phyloP scores from a whole-genome alignment of 495 filamentous ascomycete genomes.

The Aspergillus ellipticus region DNA sequence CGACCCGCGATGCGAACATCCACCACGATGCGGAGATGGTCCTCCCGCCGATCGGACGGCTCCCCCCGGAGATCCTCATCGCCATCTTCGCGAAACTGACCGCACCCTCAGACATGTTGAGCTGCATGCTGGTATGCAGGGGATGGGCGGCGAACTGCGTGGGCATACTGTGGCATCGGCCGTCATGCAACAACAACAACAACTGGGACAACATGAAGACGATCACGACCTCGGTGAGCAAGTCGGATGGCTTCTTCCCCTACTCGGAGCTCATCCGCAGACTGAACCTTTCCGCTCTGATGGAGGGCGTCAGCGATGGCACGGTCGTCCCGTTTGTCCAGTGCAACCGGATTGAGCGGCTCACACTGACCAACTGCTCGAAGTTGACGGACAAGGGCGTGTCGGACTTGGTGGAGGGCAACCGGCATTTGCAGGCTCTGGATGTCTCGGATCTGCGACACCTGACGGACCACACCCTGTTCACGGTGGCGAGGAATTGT shows the following conservation, averaged over 20 bases:
- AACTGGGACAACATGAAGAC: constrained; percentile 73
- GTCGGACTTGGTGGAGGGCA: constrained; percentile 72
- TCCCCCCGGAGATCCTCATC: constrained; percentile 94
- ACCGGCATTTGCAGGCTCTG: constrained; percentile 77
- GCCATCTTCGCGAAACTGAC: constrained; percentile 82
- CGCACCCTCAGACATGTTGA: constrained; percentile 68
- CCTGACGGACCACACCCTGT: constrained; percentile 80
- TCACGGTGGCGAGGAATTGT: constrained; percentile 77
- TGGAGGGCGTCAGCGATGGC: constrained; percentile 77
- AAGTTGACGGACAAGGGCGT: constrained; percentile 81
- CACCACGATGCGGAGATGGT: constrained; percentile 54
- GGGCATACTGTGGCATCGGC: constrained; percentile 91
- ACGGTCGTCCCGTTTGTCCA: constrained; percentile 75
- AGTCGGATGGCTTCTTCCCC: constrained; percentile 67
- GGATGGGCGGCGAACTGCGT: constrained; percentile 91
- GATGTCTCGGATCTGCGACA: constrained; percentile 79
- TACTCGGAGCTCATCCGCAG: constrained; percentile 87
- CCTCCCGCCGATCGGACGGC: constrained; percentile 69
- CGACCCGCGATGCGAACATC: constrained; percentile 64
- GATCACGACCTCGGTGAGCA: constrained; percentile 72
- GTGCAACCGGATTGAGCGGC: constrained; percentile 88
- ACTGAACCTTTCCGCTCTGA: constrained; percentile 80
- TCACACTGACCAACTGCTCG: constrained; percentile 89
- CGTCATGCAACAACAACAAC: constrained; percentile 81
- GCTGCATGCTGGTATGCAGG: constrained; percentile 88